Percentiles rank a stretch among this genome's conserved stretches.
Conservation (phyloP, 2,329 filamentous ascomycete genomes). For the Colletotrichum tanaceti region DNA sequence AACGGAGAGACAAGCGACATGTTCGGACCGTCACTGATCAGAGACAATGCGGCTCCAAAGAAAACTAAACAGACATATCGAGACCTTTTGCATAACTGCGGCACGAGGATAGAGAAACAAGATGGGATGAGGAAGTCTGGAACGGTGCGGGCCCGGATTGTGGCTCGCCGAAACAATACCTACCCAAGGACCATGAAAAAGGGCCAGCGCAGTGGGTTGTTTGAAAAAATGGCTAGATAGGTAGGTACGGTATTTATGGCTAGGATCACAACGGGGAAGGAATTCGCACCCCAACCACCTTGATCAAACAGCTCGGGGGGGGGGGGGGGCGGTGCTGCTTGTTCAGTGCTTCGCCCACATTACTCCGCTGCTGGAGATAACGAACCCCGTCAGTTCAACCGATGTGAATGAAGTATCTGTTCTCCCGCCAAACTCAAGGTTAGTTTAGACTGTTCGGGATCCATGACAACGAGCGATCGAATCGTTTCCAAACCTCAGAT, state of each 20-base stretch:
- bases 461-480: slow-evolving; percentile 3
- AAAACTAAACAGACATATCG: slow-evolving; percentile 17
- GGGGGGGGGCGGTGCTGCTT: slow-evolving; percentile 30
- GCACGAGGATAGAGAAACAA: slow-evolving; percentile 6
- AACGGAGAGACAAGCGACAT: slow-evolving; percentile 9
- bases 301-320: slow-evolving; percentile 20
- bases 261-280: slow-evolving; percentile 1
- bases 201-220: slow-evolving; percentile 3
- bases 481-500: slow-evolving; percentile 5
- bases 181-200: background rate
- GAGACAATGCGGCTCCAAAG: slow-evolving; percentile 1
- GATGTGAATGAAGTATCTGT: background rate
- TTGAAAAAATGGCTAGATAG: slow-evolving; percentile 3
- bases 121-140: slow-evolving; percentile 28
- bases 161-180: background rate
- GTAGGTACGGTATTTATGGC: no score
- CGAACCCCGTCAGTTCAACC: background rate
- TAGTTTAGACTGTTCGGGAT: background rate
- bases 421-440: background rate
- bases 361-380: slow-evolving; percentile 3
- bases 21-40: slow-evolving; percentile 35
- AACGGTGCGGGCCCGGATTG: slow-evolving; percentile 9
- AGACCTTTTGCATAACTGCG: background rate
- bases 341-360: slow-evolving; percentile 23
- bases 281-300: slow-evolving; percentile 31